A percentile compares a stretch with the other conserved stretches of the same genome.
phyloP scores from a whole-genome alignment of 2,329 filamentous ascomycete species.

The Pseudogymnoascus sp. region DNA sequence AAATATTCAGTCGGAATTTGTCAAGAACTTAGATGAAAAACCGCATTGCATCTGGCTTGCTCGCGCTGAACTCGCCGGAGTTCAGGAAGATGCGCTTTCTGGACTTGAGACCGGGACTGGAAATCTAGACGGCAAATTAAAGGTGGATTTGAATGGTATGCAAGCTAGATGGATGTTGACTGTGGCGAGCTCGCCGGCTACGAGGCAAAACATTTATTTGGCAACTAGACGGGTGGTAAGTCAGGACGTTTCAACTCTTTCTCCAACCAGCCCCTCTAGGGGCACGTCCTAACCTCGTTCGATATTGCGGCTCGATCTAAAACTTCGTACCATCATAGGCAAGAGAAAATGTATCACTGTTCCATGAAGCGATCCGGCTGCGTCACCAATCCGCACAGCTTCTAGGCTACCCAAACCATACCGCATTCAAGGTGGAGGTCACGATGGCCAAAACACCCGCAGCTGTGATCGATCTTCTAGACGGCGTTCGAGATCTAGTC shows the following conservation, averaged over 20 bases:
- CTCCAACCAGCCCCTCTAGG: slow-evolving; percentile 34
- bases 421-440: slow-evolving; percentile 63
- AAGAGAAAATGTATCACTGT: slow-evolving; percentile 55
- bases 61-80: slow-evolving; percentile 61
- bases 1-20: slow-evolving; percentile 62
- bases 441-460: slow-evolving; percentile 65
- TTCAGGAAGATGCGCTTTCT: slow-evolving; percentile 59
- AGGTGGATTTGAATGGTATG: slow-evolving; percentile 72
- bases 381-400: slow-evolving; percentile 69
- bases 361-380: slow-evolving; percentile 64
- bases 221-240: slow-evolving; percentile 71
- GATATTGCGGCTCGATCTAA: neutral
- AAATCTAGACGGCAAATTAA: slow-evolving; percentile 63
- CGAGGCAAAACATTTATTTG: slow-evolving; percentile 57
- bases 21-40: slow-evolving; percentile 73
- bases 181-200: slow-evolving; percentile 63
- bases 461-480: slow-evolving; percentile 62
- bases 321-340: neutral
- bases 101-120: slow-evolving; percentile 61
- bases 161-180: slow-evolving; percentile 67
- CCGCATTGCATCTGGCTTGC: slow-evolving; percentile 71
- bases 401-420: slow-evolving; percentile 67
- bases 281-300: neutral
- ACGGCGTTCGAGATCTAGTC: slow-evolving; percentile 57
- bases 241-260: slow-evolving; percentile 47